phyloP scores from a whole-genome alignment of 306 rosid species.

The Vicia villosa region DNA sequence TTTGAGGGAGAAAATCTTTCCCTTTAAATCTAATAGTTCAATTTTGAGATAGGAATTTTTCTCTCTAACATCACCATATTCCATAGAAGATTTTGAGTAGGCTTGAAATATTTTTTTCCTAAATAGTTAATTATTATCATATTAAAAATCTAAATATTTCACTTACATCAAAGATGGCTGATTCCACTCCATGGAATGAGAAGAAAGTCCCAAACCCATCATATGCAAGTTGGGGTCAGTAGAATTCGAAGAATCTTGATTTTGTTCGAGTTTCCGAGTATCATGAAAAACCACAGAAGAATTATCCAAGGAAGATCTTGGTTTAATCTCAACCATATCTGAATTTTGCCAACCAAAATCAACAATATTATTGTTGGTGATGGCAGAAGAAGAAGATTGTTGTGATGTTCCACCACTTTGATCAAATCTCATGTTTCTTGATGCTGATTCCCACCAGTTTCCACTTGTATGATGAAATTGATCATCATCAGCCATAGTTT shows the following conservation, averaged over 20 bases:
- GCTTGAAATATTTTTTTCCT: not conserved
- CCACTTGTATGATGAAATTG: slow-evolving; percentile 69
- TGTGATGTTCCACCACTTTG: slow-evolving; percentile 64
- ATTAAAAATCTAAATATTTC: not conserved
- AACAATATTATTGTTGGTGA: slow-evolving; percentile 49
- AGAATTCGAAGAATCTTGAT: slow-evolving; percentile 45
- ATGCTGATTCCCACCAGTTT: slow-evolving; percentile 81
- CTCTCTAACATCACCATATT: not conserved
- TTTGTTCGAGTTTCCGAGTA: slow-evolving; percentile 49
- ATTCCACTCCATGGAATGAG: slow-evolving; percentile 84
- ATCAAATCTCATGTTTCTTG: slow-evolving; percentile 60
- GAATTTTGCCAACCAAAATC: slow-evolving; percentile 67
- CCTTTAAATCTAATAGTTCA: not conserved
- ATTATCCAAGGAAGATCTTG: slow-evolving; percentile 68
- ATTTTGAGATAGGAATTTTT: not conserved
- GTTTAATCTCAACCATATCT: slow-evolving; percentile 64
- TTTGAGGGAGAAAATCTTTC: not conserved
- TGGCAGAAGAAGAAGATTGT: slow-evolving; percentile 63
- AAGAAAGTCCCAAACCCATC: slow-evolving; percentile 88
- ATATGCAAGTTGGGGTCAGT: slow-evolving; percentile 69
- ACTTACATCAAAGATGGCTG: slow-evolving; percentile 79
- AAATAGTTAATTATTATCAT: not conserved
- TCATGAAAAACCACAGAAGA: slow-evolving; percentile 62
- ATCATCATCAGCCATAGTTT: slow-evolving; percentile 85
- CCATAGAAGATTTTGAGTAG: not conserved